Conservation (phyloP, 176 grass and related monocot genomes). For the Typha latifolia region DNA sequence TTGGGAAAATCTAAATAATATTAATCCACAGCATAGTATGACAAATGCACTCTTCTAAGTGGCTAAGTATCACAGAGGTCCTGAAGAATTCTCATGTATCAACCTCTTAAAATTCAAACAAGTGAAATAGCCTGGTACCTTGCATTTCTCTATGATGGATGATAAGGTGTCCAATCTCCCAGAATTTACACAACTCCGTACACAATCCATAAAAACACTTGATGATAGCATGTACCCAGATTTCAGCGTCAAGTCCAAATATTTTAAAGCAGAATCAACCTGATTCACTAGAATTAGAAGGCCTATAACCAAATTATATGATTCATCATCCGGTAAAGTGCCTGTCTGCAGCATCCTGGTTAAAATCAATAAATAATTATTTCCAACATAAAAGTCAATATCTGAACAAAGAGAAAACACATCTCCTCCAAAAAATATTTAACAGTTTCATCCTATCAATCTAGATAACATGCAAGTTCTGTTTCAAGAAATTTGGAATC, state of each 20-base stretch:
- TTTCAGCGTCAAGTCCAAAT: slow-evolving; percentile 79
- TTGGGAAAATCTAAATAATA: too few species aligned
- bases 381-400: slow-evolving; percentile 30
- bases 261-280: slow-evolving; percentile 65
- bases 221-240: slow-evolving; percentile 49
- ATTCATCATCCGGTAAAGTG: slow-evolving; percentile 68
- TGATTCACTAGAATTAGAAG: slow-evolving; percentile 51
- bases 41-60: too few species aligned
- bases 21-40: neutral
- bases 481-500: neutral
- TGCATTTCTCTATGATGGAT: slow-evolving; percentile 96
- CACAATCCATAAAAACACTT: slow-evolving; percentile 46
- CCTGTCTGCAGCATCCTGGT: slow-evolving; percentile 94
- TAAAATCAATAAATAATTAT: slow-evolving; percentile 52
- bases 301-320: slow-evolving; percentile 86
- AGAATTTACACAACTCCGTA: slow-evolving; percentile 51
- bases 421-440: slow-evolving; percentile 7
- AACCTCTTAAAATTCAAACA: slow-evolving; percentile 7
- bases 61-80: neutral
- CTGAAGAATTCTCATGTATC: neutral
- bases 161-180: slow-evolving; percentile 61
- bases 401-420: slow-evolving; percentile 4
- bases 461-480: neutral
- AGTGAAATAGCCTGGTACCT: slow-evolving; percentile 37
- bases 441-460: neutral